phyloP scores from a whole-genome alignment of 2,329 filamentous ascomycete genomes.

The Arthrobotrys iridis region DNA sequence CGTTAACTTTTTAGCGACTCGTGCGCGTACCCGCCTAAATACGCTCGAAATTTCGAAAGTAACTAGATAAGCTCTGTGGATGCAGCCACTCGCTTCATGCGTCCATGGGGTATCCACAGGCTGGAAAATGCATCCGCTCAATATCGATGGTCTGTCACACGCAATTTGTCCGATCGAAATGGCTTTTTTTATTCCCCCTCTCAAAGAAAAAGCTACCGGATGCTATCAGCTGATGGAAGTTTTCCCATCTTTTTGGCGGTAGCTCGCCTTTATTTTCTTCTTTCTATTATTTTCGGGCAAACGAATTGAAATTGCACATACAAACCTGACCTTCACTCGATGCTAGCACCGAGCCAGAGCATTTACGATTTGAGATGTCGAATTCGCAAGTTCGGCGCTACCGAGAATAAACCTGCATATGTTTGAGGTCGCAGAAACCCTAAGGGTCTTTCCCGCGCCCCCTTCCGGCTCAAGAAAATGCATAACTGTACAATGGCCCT shows the following conservation, averaged over 20 bases:
- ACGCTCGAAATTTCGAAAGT: constrained; percentile 22
- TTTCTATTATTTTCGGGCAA: constrained; percentile 14
- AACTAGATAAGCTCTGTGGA: constrained; percentile 19
- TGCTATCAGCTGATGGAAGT: constrained; percentile 29
- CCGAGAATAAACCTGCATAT: constrained; percentile 38
- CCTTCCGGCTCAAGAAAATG: constrained; percentile 30
- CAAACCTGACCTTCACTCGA: constrained; percentile 33
- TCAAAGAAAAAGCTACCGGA: not conserved
- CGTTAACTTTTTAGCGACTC: constrained; percentile 10
- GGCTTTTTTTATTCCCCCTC: not conserved
- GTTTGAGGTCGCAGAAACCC: constrained; percentile 19
- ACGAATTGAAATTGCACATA: constrained; percentile 10
- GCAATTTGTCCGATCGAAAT: constrained; percentile 43
- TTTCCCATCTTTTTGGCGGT: constrained; percentile 9
- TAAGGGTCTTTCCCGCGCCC: constrained; percentile 19
- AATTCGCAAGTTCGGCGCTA: constrained; percentile 47
- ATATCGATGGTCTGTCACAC: constrained; percentile 46
- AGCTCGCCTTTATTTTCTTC: constrained; percentile 37
- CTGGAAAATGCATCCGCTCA: constrained; percentile 51
- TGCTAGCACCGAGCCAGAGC: constrained; percentile 18
- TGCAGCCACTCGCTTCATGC: constrained; percentile 26
- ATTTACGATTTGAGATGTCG: constrained; percentile 40
- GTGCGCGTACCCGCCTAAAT: constrained; percentile 18
- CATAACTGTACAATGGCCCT: constrained; percentile 44
- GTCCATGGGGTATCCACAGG: constrained; percentile 33